Conservation (phyloP, 768 basidiomycete genomes). For the Russula earlei region DNA sequence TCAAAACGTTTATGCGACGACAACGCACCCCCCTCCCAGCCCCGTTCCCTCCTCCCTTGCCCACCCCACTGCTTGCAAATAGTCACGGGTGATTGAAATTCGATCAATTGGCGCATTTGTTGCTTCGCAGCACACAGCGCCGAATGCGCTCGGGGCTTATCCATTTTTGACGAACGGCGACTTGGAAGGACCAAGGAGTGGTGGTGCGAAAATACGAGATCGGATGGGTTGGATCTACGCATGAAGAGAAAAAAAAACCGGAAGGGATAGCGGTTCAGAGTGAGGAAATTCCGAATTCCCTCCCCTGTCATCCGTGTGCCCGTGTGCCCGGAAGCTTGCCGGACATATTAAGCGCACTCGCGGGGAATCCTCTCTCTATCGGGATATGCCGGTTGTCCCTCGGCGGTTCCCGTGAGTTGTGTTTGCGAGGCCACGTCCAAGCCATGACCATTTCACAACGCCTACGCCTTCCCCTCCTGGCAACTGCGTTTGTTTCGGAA, state of each 20-base stretch:
- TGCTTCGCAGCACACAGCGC: background rate
- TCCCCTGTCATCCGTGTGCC: too few species aligned
- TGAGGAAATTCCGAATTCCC: conserved; percentile 9
- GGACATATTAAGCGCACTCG: conserved; percentile 1
- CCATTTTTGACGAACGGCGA: conserved; percentile 15
- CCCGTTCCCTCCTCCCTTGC: background rate
- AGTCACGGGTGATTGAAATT: background rate
- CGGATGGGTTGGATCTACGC: conserved; percentile 8
- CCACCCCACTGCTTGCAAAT: background rate
- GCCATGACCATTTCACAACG: background rate
- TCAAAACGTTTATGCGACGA: background rate
- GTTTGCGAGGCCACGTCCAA: too few species aligned
- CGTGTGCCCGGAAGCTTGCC: conserved; percentile 16
- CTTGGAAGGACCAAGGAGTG: conserved; percentile 6
- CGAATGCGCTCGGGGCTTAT: conserved; percentile 12
- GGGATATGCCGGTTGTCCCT: conserved; percentile 10
- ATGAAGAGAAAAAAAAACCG: conserved; percentile 6
- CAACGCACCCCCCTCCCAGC: conserved; percentile 5
- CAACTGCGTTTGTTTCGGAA: conserved; percentile 8
- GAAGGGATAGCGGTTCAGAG: background rate
- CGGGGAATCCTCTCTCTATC: background rate
- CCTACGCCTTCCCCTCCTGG: conserved; percentile 11
- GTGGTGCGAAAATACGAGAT: background rate
- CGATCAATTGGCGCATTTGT: conserved; percentile 8
- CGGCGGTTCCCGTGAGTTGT: conserved; percentile 4